Evolutionary conservation across 2,329 filamentous ascomycete species (phyloP).

Genomic region (Phyllosticta capitalensis): DNA sequence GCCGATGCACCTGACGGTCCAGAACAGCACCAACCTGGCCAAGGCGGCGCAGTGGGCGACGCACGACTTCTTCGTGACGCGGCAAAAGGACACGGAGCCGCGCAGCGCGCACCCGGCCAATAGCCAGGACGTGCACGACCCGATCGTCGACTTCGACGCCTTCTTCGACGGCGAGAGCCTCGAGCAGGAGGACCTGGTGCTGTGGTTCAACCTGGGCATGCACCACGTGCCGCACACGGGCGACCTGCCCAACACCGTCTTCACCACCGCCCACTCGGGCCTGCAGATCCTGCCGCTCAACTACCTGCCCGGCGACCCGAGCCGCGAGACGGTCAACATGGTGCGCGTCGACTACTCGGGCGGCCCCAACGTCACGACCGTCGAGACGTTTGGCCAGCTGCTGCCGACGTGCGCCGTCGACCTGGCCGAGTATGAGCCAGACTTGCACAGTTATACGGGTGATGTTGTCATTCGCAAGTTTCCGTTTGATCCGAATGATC

Average conservation of each 20-base stretch:
- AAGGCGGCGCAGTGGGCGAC: constrained; percentile 41
- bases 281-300: constrained; percentile 36
- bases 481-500: constrained; percentile 3
- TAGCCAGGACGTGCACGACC: constrained; percentile 36
- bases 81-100: constrained; percentile 45
- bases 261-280: constrained; percentile 38
- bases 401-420: neutral
- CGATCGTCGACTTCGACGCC: constrained; percentile 41
- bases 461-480: constrained; percentile 31
- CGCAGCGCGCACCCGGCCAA: constrained; percentile 38
- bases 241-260: constrained; percentile 44
- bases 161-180: constrained; percentile 40
- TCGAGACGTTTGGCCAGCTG: constrained; percentile 23
- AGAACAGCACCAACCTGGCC: constrained; percentile 38
- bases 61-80: constrained; percentile 43
- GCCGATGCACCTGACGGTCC: constrained; percentile 35
- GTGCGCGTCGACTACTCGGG: constrained; percentile 30
- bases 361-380: constrained; percentile 19
- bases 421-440: neutral
- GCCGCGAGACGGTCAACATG: constrained; percentile 29
- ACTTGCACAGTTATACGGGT: neutral
- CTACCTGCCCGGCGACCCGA: constrained; percentile 31
- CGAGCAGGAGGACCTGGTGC: constrained; percentile 32
- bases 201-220: constrained; percentile 41
- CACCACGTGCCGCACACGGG: constrained; percentile 27